phyloP scores from a whole-genome alignment of 2,329 filamentous ascomycete genomes.

The Chlorencoelia australis region DNA sequence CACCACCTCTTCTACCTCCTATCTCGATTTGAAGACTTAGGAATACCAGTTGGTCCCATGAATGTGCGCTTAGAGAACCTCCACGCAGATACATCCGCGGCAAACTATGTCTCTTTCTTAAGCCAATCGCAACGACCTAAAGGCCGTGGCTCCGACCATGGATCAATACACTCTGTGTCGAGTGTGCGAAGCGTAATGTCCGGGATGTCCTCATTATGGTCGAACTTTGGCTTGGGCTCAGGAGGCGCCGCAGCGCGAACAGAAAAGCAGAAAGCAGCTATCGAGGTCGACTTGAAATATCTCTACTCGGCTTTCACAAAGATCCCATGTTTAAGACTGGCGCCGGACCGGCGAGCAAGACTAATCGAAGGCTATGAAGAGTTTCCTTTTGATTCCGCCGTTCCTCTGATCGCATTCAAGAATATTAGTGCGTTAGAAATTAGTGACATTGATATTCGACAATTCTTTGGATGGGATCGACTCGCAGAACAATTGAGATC shows the following conservation, averaged over 20 bases:
- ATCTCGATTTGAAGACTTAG: conserved; percentile 87
- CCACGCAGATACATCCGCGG: conserved; percentile 73
- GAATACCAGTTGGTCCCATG: conserved; percentile 88
- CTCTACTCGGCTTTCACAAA: conserved; percentile 98
- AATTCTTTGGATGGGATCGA: conserved; percentile 95
- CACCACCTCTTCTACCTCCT: conserved; percentile 96
- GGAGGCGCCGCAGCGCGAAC: conserved; percentile 72
- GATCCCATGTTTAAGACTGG: conserved; percentile 80
- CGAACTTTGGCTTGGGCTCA: conserved; percentile 71
- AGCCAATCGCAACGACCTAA: conserved; percentile 73
- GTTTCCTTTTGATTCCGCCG: conserved; percentile 95
- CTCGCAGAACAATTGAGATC: conserved; percentile 86
- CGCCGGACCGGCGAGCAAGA: conserved; percentile 85
- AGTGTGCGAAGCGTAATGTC: conserved; percentile 97
- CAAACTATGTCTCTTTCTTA: conserved; percentile 93
- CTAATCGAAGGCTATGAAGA: conserved; percentile 92
- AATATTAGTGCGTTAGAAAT: conserved; percentile 91
- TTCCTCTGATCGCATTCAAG: conserved; percentile 95
- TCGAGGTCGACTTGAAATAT: conserved; percentile 85
- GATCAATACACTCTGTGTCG: conserved; percentile 89
- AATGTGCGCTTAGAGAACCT: conserved; percentile 92
- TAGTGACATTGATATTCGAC: conserved; percentile 88
- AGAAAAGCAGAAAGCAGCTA: conserved; percentile 79
- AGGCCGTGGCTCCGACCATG: conserved; percentile 69
- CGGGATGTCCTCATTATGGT: conserved; percentile 89